Evolutionary conservation across 163 green algal species (phyloP).

Genomic region (Chlorella variabilis): DNA sequence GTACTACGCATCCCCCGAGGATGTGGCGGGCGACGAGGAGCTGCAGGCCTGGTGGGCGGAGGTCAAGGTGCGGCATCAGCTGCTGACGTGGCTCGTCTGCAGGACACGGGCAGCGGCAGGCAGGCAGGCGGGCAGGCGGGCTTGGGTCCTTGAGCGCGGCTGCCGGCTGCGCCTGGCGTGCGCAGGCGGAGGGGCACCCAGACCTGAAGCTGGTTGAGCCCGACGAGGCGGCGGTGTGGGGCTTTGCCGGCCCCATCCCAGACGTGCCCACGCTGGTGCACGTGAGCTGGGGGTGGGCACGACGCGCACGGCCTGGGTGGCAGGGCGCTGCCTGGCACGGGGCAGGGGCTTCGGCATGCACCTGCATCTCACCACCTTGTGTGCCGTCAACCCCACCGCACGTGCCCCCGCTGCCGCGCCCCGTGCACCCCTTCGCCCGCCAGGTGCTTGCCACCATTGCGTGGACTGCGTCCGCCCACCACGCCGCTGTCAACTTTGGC

Average conservation of each 20-base stretch:
- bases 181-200: constrained; percentile 48
- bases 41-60: constrained; percentile 62
- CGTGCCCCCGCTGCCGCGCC: neutral
- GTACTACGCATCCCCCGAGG: constrained; percentile 57
- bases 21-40: constrained; percentile 50
- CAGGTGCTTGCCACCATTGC: constrained; percentile 59
- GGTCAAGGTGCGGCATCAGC: constrained; percentile 34
- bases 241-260: constrained; percentile 28
- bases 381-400: too few species aligned
- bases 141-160: too few species aligned
- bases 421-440: too few species aligned
- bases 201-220: constrained; percentile 40
- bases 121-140: too few species aligned
- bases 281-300: too few species aligned
- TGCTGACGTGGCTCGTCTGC: neutral
- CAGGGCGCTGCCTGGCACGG: too few species aligned
- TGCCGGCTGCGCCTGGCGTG: too few species aligned
- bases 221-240: constrained; percentile 51
- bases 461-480: constrained; percentile 56
- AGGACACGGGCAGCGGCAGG: too few species aligned
- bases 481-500: constrained; percentile 73
- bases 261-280: constrained; percentile 28
- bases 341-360: too few species aligned
- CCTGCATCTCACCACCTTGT: too few species aligned
- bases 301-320: too few species aligned